phyloP scores from a whole-genome alignment of 2,329 filamentous ascomycete species.

The Monosporascus sp. region DNA sequence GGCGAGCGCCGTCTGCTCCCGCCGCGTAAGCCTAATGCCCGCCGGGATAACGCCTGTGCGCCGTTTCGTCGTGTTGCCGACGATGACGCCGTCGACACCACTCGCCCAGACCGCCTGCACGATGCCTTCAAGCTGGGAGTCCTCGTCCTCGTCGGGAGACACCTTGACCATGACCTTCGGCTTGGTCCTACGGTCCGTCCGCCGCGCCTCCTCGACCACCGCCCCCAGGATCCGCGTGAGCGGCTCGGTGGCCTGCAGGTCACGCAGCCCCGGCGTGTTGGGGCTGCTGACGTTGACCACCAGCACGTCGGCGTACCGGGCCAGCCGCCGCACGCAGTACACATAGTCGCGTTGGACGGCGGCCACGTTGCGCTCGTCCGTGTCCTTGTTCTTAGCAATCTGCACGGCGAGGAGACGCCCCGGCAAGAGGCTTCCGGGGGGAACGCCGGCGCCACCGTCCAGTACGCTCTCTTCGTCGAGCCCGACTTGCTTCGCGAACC shows the following conservation, averaged over 20 bases:
- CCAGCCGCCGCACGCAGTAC: constrained; percentile 79
- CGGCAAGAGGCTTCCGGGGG: constrained; percentile 70
- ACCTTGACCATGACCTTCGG: constrained; percentile 97
- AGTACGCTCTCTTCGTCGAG: constrained; percentile 69
- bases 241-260: constrained; percentile 79
- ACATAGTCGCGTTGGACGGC: constrained; percentile 80
- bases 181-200: constrained; percentile 63
- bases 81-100: constrained; percentile 91
- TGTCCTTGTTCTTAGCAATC: constrained; percentile 94
- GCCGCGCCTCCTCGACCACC: constrained; percentile 73
- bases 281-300: constrained; percentile 97
- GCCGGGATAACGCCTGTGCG: constrained; percentile 65
- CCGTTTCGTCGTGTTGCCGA: constrained; percentile 93
- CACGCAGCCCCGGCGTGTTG: constrained; percentile 87
- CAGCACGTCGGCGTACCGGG: constrained; percentile 87
- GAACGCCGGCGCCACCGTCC: constrained; percentile 70
- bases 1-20: constrained; percentile 62
- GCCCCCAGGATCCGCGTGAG: constrained; percentile 74
- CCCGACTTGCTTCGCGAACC: constrained; percentile 68
- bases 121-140: constrained; percentile 80
- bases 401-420: constrained; percentile 84
- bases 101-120: constrained; percentile 77
- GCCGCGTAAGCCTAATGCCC: constrained; percentile 56
- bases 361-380: constrained; percentile 75
- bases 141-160: constrained; percentile 86